A percentile compares a stretch with the other conserved stretches of the same genome.
Evolutionary conservation across 2,329 filamentous ascomycete genomes (phyloP).

Genomic region (Aspergillus ochraceoroseus): DNA sequence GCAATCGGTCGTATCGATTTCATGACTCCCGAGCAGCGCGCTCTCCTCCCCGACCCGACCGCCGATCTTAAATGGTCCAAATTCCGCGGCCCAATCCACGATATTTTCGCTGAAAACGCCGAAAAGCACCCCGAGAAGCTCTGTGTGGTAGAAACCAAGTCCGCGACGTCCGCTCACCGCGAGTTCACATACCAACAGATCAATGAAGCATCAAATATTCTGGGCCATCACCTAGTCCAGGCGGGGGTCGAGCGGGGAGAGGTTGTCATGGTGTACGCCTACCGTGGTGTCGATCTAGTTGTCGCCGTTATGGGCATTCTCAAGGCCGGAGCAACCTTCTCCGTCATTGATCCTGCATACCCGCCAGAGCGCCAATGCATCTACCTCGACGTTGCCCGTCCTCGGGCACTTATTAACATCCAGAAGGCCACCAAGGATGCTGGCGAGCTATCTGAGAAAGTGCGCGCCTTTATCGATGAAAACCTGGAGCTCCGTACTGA

Average conservation of each 20-base stretch:
- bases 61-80: conserved; percentile 45
- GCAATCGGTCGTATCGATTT: conserved; percentile 44
- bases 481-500: conserved; percentile 68
- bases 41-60: conserved; percentile 37
- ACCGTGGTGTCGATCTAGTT: conserved; percentile 73
- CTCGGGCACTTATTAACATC: conserved; percentile 67
- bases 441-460: conserved; percentile 57
- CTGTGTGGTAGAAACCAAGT: conserved; percentile 63
- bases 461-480: conserved; percentile 64
- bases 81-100: conserved; percentile 43
- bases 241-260: conserved; percentile 72
- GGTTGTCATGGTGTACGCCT: conserved; percentile 87
- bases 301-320: conserved; percentile 74
- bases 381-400: conserved; percentile 74
- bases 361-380: conserved; percentile 76
- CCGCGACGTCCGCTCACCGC: conserved; percentile 51
- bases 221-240: conserved; percentile 73
- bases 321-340: conserved; percentile 57
- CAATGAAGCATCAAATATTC: conserved; percentile 71
- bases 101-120: conserved; percentile 50
- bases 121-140: conserved; percentile 61
- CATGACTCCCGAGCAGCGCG: conserved; percentile 34
- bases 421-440: conserved; percentile 65
- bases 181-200: conserved; percentile 82
- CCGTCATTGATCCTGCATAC: conserved; percentile 71